A percentile compares a stretch with the other conserved stretches of the same genome.
phyloP scores from a whole-genome alignment of 495 filamentous ascomycete genomes.

The Podospora sp. region DNA sequence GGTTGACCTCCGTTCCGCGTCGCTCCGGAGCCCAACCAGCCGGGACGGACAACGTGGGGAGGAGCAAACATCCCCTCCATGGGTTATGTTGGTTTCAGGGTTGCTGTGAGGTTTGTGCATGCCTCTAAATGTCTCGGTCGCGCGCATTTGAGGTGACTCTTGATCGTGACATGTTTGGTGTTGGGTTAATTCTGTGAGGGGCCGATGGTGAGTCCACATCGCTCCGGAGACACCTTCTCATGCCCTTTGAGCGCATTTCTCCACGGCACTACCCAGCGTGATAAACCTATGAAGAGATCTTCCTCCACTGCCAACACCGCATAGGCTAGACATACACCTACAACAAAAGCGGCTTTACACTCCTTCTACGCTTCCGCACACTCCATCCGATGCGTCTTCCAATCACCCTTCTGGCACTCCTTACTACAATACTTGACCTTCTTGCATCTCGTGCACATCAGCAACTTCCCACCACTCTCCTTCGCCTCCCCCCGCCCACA shows the following conservation, averaged over 20 bases:
- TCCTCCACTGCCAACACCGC: no score
- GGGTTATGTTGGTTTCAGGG: not conserved
- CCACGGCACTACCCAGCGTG: no score
- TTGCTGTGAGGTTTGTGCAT: not conserved
- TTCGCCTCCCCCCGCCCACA: conserved; percentile 33
- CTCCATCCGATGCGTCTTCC: conserved; percentile 42
- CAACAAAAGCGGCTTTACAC: not conserved
- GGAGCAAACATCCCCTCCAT: not conserved
- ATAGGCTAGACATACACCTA: no score
- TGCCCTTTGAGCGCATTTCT: no score
- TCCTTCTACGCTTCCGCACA: conserved; percentile 25
- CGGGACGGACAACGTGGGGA: not conserved
- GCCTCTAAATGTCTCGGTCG: no score
- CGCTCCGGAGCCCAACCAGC: not conserved
- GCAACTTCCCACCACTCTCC: conserved; percentile 26
- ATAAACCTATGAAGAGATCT: no score
- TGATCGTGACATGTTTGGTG: no score
- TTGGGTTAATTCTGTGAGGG: no score
- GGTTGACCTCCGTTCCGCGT: not conserved
- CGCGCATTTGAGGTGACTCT: no score
- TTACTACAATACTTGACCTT: conserved; percentile 38
- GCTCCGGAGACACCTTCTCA: no score
- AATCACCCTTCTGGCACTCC: conserved; percentile 43
- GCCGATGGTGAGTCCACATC: no score
- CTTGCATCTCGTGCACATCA: conserved; percentile 36